Base-by-base conservation (phyloP, 2,329 filamentous ascomycete genomes). In the Colletotrichum noveboracense region DNA sequence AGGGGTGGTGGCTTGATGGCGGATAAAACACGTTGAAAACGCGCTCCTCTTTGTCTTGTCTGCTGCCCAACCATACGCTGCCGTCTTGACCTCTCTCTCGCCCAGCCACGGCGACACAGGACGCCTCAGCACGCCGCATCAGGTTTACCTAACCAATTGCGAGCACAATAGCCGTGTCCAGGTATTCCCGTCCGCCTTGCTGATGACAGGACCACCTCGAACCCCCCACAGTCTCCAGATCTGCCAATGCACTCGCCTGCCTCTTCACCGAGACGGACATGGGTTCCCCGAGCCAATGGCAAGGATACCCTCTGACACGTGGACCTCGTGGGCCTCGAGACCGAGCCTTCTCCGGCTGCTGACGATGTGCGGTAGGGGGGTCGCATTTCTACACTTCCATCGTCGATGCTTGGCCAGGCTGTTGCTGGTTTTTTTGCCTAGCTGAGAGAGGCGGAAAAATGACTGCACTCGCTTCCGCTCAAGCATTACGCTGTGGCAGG, bases 11-110 rank as follows among this genome's bases (percentile, higher is more conserved):
- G 71, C 36, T 36, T 66, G 32, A 36, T 30, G 62, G n/a, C n/a
- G 16, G 26, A 48, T 68, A 52, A 75, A 75, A 73, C 72, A 72
- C 38, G 62, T 72, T 64, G 69, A 71, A 75, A 75, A 72, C 64
- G n/a, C 48, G 9, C 32, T 38, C n/a, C 5, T 65, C 34, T 26
- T 52, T 58, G 30, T 26, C 43, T 52, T 21, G 16, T 36, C 52
- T 30, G 18, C 24, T n/a, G 28, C 34, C 58, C 58, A 61, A 61
- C 30, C 14, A 30, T 21, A 43, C 28, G 16, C 68, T 34, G 21
- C 61, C 30, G n/a, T n/a, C 13, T 61, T 36, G 61, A n/a, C 34
- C n/a, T 64, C 61, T 32, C 16, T 26, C 30, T 70, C 5, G 24
- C 56, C 61, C 21, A 32, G 34, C 58, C 28, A 28, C n/a, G 30